These are phyloP conservation scores for Mallotus nudiflorus DNA, from an alignment of 345 rosid genomes.

Conservation along the genomic window DNA sequence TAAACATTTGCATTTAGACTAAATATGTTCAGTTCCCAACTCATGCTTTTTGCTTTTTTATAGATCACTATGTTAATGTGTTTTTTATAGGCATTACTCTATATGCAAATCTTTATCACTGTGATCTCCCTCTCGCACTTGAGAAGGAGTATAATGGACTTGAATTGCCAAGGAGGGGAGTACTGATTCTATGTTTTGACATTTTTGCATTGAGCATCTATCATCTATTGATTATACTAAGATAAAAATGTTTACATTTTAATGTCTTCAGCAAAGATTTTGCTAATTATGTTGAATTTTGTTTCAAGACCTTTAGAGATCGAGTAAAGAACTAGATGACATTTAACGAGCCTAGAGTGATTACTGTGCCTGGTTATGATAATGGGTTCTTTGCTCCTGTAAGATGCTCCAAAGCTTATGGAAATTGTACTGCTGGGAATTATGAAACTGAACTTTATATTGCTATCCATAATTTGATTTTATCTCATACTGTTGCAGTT, in stretches of 20 bases:
- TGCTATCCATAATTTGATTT: slow-evolving; percentile 77
- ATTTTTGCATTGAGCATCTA: too few relatives aligned
- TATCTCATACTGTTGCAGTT: slow-evolving; percentile 78
- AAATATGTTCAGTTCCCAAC: not conserved
- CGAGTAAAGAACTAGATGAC: slow-evolving; percentile 98
- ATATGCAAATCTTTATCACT: slow-evolving; percentile 85
- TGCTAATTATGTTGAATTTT: slow-evolving; percentile 86
- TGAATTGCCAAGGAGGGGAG: slow-evolving; percentile 74
- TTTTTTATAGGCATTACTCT: slow-evolving; percentile 80
- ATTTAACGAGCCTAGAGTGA: slow-evolving; percentile 89
- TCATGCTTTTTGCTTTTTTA: not conserved
- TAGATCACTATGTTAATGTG: not conserved
- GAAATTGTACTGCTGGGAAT: slow-evolving; percentile 78
- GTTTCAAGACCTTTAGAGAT: slow-evolving; percentile 82
- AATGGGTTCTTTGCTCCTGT: slow-evolving; percentile 81
- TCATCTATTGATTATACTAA: too few relatives aligned
- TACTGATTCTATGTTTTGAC: not conserved
- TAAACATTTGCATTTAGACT: not conserved
- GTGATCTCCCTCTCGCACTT: slow-evolving; percentile 87
- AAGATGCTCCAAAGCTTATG: slow-evolving; percentile 81
- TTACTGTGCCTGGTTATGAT: slow-evolving; percentile 89
- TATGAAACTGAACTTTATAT: slow-evolving; percentile 91
- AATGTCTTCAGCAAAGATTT: slow-evolving; percentile 65
- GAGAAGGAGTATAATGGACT: slow-evolving; percentile 77
- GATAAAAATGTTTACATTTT: not conserved